Conservation (phyloP, 2,329 filamentous ascomycete genomes). For the Emydomyces testavorans region DNA sequence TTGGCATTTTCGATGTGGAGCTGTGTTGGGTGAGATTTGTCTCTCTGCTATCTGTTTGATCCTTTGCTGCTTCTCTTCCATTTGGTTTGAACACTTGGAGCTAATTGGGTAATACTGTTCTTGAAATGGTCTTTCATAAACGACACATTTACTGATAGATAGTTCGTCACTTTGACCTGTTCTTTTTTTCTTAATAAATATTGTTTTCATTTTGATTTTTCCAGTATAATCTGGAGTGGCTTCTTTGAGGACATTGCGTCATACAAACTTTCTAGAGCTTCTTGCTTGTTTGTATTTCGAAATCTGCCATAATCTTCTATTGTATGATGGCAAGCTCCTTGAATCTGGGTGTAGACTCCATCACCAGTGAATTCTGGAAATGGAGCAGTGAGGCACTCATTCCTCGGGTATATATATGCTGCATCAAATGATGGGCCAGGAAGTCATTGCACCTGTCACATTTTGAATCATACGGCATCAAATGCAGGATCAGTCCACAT, state of each 20-base stretch:
- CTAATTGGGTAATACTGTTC: too few species aligned
- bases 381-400: constrained; percentile 43
- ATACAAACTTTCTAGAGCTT: too few species aligned
- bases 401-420: constrained; percentile 41
- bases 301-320: too few species aligned
- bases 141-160: too few species aligned
- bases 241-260: too few species aligned
- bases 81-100: too few species aligned
- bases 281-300: too few species aligned
- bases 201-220: not conserved
- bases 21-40: too few species aligned
- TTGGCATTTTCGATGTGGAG: not conserved
- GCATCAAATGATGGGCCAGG: constrained; percentile 32
- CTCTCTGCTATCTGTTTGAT: too few species aligned
- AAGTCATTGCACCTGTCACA: constrained; percentile 25
- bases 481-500: not conserved
- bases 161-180: not conserved
- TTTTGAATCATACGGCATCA: constrained; percentile 13
- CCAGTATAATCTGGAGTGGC: too few species aligned
- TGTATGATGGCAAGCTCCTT: constrained; percentile 40
- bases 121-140: too few species aligned
- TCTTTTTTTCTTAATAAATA: not conserved
- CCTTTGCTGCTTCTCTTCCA: too few species aligned
- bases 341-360: constrained; percentile 39
- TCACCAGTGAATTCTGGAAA: constrained; percentile 41